Conservation (phyloP, 2,329 filamentous ascomycete species). For the Saccharata proteae region DNA sequence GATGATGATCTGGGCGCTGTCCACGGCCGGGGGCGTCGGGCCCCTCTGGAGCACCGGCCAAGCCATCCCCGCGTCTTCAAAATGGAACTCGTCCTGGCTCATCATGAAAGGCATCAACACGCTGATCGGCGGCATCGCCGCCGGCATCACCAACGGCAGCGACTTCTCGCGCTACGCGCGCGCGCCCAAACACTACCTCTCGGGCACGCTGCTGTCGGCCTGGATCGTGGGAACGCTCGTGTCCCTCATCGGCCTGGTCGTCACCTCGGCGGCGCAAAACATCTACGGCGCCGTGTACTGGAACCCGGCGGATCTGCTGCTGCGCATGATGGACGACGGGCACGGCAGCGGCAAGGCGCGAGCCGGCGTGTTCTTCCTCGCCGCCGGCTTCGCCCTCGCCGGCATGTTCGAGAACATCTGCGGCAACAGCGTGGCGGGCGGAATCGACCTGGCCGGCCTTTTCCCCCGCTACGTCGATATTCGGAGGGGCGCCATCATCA, state of each 20-base stretch:
- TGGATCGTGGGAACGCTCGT: slow-evolving; percentile 31
- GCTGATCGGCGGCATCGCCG: slow-evolving; percentile 28
- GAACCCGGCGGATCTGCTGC: slow-evolving; percentile 32
- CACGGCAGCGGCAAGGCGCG: slow-evolving; percentile 26
- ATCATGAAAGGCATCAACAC: slow-evolving; percentile 36
- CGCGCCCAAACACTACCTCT: slow-evolving; percentile 22
- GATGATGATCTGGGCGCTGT: slow-evolving; percentile 36
- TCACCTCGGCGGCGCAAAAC: slow-evolving; percentile 28
- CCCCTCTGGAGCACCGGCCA: slow-evolving; percentile 29
- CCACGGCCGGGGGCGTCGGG: slow-evolving; percentile 32
- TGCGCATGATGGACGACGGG: slow-evolving; percentile 34
- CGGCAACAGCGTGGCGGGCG: slow-evolving; percentile 22
- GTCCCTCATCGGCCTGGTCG: slow-evolving; percentile 30
- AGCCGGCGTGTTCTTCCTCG: slow-evolving; percentile 24
- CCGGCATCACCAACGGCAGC: slow-evolving; percentile 31
- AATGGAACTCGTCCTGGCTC: slow-evolving; percentile 31
- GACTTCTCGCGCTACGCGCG: slow-evolving; percentile 35
- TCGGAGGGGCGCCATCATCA: slow-evolving; percentile 23
- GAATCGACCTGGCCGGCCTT: slow-evolving; percentile 24
- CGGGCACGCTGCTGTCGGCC: slow-evolving; percentile 29
- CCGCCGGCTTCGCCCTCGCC: slow-evolving; percentile 23
- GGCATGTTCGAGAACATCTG: slow-evolving; percentile 31
- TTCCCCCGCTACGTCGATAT: slow-evolving; percentile 24
- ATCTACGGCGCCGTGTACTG: slow-evolving; percentile 25
- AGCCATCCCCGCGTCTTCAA: slow-evolving; percentile 21